Evolutionary conservation across 2,329 filamentous ascomycete species (phyloP).

Genomic region (Dactylellina parvicollis): DNA sequence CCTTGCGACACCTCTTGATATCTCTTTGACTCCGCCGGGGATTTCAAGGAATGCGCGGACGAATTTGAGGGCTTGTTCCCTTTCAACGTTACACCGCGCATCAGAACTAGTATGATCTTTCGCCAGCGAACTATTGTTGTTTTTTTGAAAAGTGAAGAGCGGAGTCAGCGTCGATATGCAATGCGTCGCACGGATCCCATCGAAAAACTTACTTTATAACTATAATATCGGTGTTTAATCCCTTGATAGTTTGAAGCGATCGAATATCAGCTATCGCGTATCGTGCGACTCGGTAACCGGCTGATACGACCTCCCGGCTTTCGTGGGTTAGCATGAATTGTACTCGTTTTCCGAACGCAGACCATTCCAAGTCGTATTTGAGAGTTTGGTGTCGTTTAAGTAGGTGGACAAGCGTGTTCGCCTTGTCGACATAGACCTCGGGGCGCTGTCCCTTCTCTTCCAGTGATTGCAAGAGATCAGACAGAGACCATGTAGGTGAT

Average conservation of each 20-base stretch:
- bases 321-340: slow-evolving; percentile 96
- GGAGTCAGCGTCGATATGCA: not conserved
- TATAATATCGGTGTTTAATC: slow-evolving; percentile 88
- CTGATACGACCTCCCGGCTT: slow-evolving; percentile 92
- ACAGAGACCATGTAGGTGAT: slow-evolving; percentile 88
- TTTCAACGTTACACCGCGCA: slow-evolving; percentile 90
- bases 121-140: slow-evolving; percentile 49
- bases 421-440: slow-evolving; percentile 93
- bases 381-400: slow-evolving; percentile 91
- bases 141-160: slow-evolving; percentile 5
- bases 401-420: slow-evolving; percentile 93
- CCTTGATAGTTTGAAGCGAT: slow-evolving; percentile 87
- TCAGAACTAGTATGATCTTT: slow-evolving; percentile 52
- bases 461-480: slow-evolving; percentile 88
- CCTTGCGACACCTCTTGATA: slow-evolving; percentile 85
- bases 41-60: slow-evolving; percentile 94
- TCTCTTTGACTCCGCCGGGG: slow-evolving; percentile 86
- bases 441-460: slow-evolving; percentile 87
- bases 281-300: slow-evolving; percentile 90
- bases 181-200: not conserved
- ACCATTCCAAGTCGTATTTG: slow-evolving; percentile 97
- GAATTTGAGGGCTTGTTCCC: slow-evolving; percentile 96
- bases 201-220: slow-evolving; percentile 73
- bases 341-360: slow-evolving; percentile 90
- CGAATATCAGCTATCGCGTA: slow-evolving; percentile 93